Evolutionary conservation across 2,329 filamentous ascomycete species (phyloP), one percentile per base, ranked within the genome.

Genomic region (Scedosporium boydii): DNA sequence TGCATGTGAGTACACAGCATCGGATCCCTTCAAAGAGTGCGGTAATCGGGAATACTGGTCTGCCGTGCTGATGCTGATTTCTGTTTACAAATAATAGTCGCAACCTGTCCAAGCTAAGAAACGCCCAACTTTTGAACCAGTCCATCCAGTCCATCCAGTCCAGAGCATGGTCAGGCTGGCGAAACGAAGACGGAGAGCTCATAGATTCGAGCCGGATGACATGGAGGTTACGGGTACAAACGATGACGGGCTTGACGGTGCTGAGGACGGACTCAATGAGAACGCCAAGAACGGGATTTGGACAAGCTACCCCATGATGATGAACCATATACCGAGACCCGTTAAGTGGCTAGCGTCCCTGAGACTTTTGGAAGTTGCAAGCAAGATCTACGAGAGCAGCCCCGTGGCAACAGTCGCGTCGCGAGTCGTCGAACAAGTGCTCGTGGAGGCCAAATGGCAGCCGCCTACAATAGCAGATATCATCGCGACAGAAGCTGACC

Each of bases 301-400:
- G 58, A 1, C 41, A 60, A 2, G 59, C 61, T 29, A 46, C 10
- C 26, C 27, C 3, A 42, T 62, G 48, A 56, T 38, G 48, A 48
- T 34, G 9, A 62, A 62, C 34, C 46, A 56, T 14, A 42, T 41
- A 26, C 63, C 16, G 55, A 59, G 18, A 18, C 18, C 46, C 23
- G 5, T 23, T 18, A 53, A 53, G 46, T 23, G 46, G 46, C 18
- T 53, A 18, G 46, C 46, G 5, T 56, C 58, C 34, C 44, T 62
- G 10, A 26, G 59, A 5, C 55, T 41, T 16, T 55, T 65, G n/a
- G 63, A 63, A 27, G n/a, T 63, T 27, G 63, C 63, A 12, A 48
- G 34, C 1, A 48, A 27, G 1, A 34, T 65, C 16, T 65, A 65
- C 29, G 34, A 44, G 23, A 23, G 10, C 21, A 18, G 14, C 23